Percentiles rank a stretch among this genome's conserved stretches.
These are phyloP conservation scores for Artemisia tridentata DNA, from an alignment of 129 eudicot genomes.

Conservation along the genomic window DNA sequence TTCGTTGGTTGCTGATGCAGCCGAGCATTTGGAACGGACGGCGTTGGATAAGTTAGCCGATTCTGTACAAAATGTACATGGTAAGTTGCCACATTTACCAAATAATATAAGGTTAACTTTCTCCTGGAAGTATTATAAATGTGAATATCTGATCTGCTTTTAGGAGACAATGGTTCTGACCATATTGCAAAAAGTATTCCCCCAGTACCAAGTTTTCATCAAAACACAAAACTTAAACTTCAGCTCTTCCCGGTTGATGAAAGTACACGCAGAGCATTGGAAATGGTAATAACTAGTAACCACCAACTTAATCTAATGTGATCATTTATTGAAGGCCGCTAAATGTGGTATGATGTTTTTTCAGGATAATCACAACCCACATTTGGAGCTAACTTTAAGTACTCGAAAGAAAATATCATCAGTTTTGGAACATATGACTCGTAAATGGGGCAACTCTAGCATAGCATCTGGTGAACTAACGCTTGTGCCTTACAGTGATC, in stretches of 20 bases:
- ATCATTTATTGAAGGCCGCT: background rate
- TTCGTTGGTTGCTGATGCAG: constrained; percentile 96
- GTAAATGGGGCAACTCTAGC: constrained; percentile 80
- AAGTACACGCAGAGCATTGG: constrained; percentile 65
- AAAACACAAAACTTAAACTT: constrained; percentile 58
- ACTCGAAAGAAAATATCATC: constrained; percentile 78
- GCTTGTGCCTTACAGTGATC: constrained; percentile 51
- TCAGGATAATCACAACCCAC: constrained; percentile 74
- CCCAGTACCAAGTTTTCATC: constrained; percentile 29
- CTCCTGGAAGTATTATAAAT: background rate
- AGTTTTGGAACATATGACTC: constrained; percentile 74
- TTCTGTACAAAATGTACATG: constrained; percentile 36
- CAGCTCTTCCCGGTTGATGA: constrained; percentile 89
- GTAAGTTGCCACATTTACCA: constrained; percentile 27
- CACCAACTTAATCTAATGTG: background rate
- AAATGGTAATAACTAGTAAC: constrained; percentile 43
- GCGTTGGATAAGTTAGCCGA: constrained; percentile 45
- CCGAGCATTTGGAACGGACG: constrained; percentile 86
- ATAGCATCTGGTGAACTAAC: constrained; percentile 57
- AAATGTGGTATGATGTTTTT: background rate
- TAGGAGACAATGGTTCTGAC: constrained; percentile 41
- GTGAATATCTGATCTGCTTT: constrained; percentile 3
- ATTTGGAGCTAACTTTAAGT: constrained; percentile 81
- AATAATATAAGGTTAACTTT: background rate
- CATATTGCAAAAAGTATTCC: constrained; percentile 32